These are phyloP conservation scores for Hyphopichia fennica DNA, from an alignment of 1,139 yeast species.

Conservation along the genomic window DNA sequence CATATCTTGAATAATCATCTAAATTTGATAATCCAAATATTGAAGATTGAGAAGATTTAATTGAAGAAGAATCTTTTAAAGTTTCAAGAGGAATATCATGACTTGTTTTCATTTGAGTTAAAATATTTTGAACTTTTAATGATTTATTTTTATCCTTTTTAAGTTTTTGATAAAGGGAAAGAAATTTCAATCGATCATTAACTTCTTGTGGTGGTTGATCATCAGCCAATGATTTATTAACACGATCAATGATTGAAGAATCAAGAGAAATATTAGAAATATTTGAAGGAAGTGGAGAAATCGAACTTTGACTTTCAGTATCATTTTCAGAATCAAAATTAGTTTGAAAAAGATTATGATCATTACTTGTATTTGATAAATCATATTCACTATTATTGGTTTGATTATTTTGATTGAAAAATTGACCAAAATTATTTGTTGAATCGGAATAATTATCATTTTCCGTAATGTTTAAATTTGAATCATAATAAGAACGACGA, in stretches of 20 bases:
- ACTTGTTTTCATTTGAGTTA: conserved; percentile 13
- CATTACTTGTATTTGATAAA: background rate
- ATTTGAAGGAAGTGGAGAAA: background rate
- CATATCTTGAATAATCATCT: conserved; percentile 38
- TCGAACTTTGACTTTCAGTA: conserved; percentile 3
- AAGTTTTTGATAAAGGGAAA: conserved; percentile 19
- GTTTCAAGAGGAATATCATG: conserved; percentile 28
- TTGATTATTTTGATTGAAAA: conserved; percentile 1
- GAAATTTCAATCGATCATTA: background rate
- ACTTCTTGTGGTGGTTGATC: background rate
- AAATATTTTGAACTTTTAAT: conserved; percentile 10
- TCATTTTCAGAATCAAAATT: conserved; percentile 5
- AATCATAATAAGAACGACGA: background rate
- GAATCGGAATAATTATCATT: conserved; percentile 1
- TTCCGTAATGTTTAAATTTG: conserved; percentile 1
- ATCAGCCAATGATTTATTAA: conserved; percentile 1
- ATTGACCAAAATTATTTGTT: conserved; percentile 1
- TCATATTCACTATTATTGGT: conserved; percentile 2
- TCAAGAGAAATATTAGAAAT: background rate
- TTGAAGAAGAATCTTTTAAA: background rate
- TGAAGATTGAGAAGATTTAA: conserved; percentile 22
- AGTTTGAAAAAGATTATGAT: conserved; percentile 1
- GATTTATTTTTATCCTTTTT: conserved; percentile 12
- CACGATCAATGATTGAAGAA: background rate
- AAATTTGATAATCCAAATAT: conserved; percentile 35